Evolutionary conservation across 2,329 filamentous ascomycete species (phyloP), one percentile per base, ranked within the genome.

Genomic region (Cephalotrichum gorgonifer): DNA sequence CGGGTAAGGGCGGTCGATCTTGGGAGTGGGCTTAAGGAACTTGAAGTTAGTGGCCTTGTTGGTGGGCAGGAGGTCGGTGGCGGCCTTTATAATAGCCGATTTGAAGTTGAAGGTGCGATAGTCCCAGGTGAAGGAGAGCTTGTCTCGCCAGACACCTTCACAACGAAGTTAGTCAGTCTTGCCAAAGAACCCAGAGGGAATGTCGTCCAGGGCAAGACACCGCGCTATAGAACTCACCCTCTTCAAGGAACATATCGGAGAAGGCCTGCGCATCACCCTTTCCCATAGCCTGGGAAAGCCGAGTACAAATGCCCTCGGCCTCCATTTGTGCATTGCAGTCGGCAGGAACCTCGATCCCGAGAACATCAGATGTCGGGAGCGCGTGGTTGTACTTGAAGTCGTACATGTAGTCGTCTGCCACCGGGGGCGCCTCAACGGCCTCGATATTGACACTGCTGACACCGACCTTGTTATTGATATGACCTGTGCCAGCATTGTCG

Each of bases 331-430:
- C 43, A 47, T 54, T 47, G 44, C 39, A 43, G n/a, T 54, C 54
- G 20, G 60, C 46, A 46, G 61, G 60, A 33, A 62, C 56, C 4
- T 59, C 47, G 42, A 60, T 42, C 12, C 61, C 62, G 43, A 62
- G 55, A 33, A 58, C 50, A 43, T 55, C 48, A 54, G 64, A n/a
- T 59, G 63, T 45, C 3, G 52, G 52, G 8, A 67, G 61, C n/a
- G 47, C 31, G 47, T 65, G 61, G 44, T 65, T 67, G 57, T 64
- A 66, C 53, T 65, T 64, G 58, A 68, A 68, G 47, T 64, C 64
- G 52, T 68, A 68, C 65, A 67, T 68, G 54, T 59, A 67, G 52
- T 67, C 54, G 50, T 68, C 64, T 4, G 64, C 63, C 12, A 67
- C 61, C 0, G 63, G 63, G 26, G 53, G 52, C 43, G 38, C 30